A percentile compares a stretch with the other conserved stretches of the same genome.
Evolutionary conservation across 2,329 filamentous ascomycete species (phyloP).

Genomic region (Rhinocladiella mackenziei): DNA sequence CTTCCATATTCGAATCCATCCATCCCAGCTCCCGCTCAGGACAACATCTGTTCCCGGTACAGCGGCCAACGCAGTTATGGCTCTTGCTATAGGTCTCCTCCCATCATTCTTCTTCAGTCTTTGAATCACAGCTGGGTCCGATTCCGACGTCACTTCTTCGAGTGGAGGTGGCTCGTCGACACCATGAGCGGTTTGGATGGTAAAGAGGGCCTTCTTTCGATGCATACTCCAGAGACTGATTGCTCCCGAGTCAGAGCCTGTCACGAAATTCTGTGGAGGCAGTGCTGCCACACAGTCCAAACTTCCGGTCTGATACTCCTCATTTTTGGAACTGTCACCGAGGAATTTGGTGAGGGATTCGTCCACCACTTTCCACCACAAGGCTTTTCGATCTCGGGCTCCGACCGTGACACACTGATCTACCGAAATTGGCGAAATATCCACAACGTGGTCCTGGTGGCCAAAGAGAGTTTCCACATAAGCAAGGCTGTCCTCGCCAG

Average conservation of each 20-base stretch:
- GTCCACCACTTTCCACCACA: constrained; percentile 93
- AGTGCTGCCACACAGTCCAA: constrained; percentile 91
- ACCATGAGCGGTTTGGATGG: constrained; percentile 76
- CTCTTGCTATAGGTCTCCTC: constrained; percentile 67
- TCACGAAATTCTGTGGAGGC: constrained; percentile 87
- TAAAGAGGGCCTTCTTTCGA: constrained; percentile 91
- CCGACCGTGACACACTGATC: constrained; percentile 91
- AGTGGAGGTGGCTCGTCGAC: constrained; percentile 67
- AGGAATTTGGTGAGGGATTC: constrained; percentile 94
- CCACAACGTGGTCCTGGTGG: constrained; percentile 85
- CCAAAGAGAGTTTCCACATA: constrained; percentile 96
- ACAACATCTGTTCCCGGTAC: constrained; percentile 89
- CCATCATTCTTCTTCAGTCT: constrained; percentile 45
- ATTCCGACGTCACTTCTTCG: constrained; percentile 70
- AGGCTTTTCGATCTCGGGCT: constrained; percentile 81
- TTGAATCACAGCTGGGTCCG: constrained; percentile 53
- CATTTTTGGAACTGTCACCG: constrained; percentile 58
- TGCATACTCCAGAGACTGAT: constrained; percentile 82
- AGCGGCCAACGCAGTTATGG: constrained; percentile 82
- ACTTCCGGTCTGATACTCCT: constrained; percentile 66
- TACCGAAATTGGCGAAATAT: constrained; percentile 74
- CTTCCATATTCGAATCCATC: constrained; percentile 78
- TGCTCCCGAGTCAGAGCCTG: constrained; percentile 85
- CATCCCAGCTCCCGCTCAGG: constrained; percentile 92
- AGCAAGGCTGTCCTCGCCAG: constrained; percentile 67